These are phyloP conservation scores for Venturia carpophila DNA, from an alignment of 2,329 filamentous ascomycete genomes.

Conservation along the genomic window DNA sequence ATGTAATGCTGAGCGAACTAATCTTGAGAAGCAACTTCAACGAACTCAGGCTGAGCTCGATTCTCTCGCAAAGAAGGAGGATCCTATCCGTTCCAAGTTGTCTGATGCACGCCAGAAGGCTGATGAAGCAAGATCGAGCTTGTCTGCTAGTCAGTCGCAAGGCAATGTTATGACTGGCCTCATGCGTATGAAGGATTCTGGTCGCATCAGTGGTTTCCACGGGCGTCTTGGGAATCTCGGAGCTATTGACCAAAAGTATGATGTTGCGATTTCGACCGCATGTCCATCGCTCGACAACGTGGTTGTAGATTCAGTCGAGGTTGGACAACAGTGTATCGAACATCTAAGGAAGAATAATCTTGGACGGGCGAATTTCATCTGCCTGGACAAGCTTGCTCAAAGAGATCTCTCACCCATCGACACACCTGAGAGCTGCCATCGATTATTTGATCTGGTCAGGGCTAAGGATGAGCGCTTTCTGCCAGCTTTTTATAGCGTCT, in stretches of 20 bases:
- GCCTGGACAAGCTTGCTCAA: slow-evolving; percentile 75
- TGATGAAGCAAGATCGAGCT: slow-evolving; percentile 84
- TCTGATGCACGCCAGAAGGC: slow-evolving; percentile 90
- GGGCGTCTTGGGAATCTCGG: slow-evolving; percentile 90
- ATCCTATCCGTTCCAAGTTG: slow-evolving; percentile 72
- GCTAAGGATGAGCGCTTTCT: slow-evolving; percentile 80
- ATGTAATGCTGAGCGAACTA: slow-evolving; percentile 63
- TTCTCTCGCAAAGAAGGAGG: slow-evolving; percentile 67
- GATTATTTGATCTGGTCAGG: slow-evolving; percentile 86
- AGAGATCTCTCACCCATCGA: slow-evolving; percentile 72
- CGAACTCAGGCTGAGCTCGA: slow-evolving; percentile 65
- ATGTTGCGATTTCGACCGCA: slow-evolving; percentile 96
- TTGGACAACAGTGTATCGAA: slow-evolving; percentile 95
- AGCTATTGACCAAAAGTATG: slow-evolving; percentile 86
- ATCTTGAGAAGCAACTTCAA: slow-evolving; percentile 65
- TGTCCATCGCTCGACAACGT: slow-evolving; percentile 90
- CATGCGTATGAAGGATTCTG: slow-evolving; percentile 92
- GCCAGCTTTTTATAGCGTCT: slow-evolving; percentile 88
- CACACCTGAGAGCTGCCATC: slow-evolving; percentile 85
- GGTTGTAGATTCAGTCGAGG: slow-evolving; percentile 91
- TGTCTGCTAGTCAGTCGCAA: slow-evolving; percentile 84
- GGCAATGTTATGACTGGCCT: slow-evolving; percentile 86
- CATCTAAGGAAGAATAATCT: slow-evolving; percentile 96
- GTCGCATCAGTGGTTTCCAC: slow-evolving; percentile 94
- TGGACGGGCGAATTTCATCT: slow-evolving; percentile 93